Percentiles rank a stretch among this genome's conserved stretches.
These are phyloP conservation scores for Phyllosticta citrichinensis DNA, from an alignment of 2,329 filamentous ascomycete species.

Conservation along the genomic window DNA sequence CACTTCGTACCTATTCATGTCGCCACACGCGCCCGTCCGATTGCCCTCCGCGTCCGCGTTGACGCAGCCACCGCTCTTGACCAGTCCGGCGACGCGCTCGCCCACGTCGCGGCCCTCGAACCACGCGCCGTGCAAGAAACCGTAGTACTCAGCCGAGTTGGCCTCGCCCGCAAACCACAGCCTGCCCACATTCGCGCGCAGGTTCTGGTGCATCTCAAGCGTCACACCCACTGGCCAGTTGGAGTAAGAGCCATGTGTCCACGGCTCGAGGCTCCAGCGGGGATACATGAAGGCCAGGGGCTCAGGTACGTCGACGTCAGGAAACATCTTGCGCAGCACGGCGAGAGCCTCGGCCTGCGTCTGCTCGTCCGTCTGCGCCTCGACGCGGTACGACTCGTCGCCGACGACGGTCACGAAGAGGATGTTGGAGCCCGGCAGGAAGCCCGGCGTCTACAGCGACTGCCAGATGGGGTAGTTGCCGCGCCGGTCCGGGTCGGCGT, in stretches of 20 bases:
- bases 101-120: slow-evolving; percentile 27
- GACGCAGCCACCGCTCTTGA: slow-evolving; percentile 14
- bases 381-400: slow-evolving; percentile 46
- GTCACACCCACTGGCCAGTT: slow-evolving; percentile 58
- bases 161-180: slow-evolving; percentile 59
- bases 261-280: slow-evolving; percentile 43
- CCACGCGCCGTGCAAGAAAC: slow-evolving; percentile 47
- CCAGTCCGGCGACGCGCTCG: slow-evolving; percentile 20
- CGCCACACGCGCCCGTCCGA: slow-evolving; percentile 17
- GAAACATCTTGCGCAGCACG: slow-evolving; percentile 53
- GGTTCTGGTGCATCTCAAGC: slow-evolving; percentile 56
- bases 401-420: slow-evolving; percentile 55
- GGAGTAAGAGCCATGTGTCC: slow-evolving; percentile 52
- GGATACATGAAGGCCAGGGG: slow-evolving; percentile 53
- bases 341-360: slow-evolving; percentile 48
- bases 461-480: slow-evolving; percentile 55
- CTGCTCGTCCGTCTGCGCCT: slow-evolving; percentile 48
- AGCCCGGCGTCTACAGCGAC: slow-evolving; percentile 48
- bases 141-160: slow-evolving; percentile 53
- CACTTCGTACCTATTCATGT: slow-evolving; percentile 20
- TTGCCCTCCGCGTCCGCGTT: slow-evolving; percentile 13
- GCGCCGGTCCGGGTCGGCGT: slow-evolving; percentile 38
- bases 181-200: slow-evolving; percentile 52
- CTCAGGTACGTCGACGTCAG: slow-evolving; percentile 45
- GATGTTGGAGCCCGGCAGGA: slow-evolving; percentile 52